Evolutionary conservation across 1,139 yeast species (phyloP).

Genomic region (Taphrina populina): DNA sequence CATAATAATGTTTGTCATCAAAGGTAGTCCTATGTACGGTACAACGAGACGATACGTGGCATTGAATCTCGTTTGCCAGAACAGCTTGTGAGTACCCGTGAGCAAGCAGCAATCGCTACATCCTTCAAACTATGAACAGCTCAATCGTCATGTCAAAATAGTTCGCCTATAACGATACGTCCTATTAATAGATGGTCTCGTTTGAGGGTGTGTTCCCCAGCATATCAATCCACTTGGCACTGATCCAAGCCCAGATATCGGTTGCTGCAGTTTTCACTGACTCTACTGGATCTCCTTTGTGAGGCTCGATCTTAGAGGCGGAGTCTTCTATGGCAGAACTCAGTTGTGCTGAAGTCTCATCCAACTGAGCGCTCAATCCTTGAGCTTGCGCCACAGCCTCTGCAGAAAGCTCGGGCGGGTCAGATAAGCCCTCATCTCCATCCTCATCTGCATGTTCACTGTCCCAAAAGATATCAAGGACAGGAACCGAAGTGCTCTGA

Average conservation of each 20-base stretch:
- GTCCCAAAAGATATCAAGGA: no score
- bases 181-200: conserved; percentile 8
- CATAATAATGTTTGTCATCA: no score
- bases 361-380: conserved; percentile 10
- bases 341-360: conserved; percentile 10
- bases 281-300: conserved; percentile 5
- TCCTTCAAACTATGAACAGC: no score
- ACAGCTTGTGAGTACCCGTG: no score
- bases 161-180: no score
- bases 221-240: conserved; percentile 18
- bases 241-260: conserved; percentile 23
- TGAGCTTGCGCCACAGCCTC: conserved; percentile 29
- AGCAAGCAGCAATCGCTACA: no score
- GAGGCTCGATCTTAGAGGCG: conserved; percentile 13
- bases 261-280: not conserved
- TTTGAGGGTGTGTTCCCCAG: conserved; percentile 11
- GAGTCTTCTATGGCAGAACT: conserved; percentile 6
- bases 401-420: conserved; percentile 19
- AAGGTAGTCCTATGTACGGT: no score
- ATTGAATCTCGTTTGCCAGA: no score
- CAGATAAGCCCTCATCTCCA: no score
- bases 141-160: no score
- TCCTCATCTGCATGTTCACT: not conserved
- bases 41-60: no score
- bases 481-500: no score